Conservation (phyloP, 2,329 filamentous ascomycete genomes). For the Berkeleyomyces rouxiae region DNA sequence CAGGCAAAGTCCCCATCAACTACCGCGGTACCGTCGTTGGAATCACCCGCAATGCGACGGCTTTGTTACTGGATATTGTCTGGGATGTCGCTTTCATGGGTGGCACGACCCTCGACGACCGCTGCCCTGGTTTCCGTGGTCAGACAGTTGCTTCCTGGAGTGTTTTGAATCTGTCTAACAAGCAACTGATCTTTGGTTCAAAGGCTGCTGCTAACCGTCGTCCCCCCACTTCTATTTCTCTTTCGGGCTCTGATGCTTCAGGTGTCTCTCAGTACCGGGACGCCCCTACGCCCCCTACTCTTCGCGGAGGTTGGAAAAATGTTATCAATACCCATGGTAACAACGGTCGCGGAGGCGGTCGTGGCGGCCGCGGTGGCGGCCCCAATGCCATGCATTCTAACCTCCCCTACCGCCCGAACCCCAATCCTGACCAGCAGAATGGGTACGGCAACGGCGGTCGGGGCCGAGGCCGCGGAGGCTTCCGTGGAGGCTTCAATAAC, state of each 20-base stretch:
- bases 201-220: slow-evolving; percentile 28
- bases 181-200: slow-evolving; percentile 59
- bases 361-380: slow-evolving; percentile 17
- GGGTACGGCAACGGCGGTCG: slow-evolving; percentile 16
- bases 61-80: slow-evolving; percentile 72
- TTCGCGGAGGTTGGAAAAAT: slow-evolving; percentile 38
- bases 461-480: slow-evolving; percentile 19
- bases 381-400: slow-evolving; percentile 4
- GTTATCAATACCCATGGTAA: slow-evolving; percentile 3
- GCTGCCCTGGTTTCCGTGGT: slow-evolving; percentile 84
- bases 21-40: slow-evolving; percentile 88
- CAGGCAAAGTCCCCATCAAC: slow-evolving; percentile 87
- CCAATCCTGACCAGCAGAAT: slow-evolving; percentile 10
- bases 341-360: slow-evolving; percentile 14
- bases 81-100: slow-evolving; percentile 97
- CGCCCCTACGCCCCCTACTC: slow-evolving; percentile 35
- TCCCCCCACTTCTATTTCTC: background rate
- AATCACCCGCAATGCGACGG: slow-evolving; percentile 72
- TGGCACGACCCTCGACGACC: slow-evolving; percentile 75
- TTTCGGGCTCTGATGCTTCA: slow-evolving; percentile 31
- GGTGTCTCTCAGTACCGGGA: slow-evolving; percentile 47
- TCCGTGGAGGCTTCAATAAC: slow-evolving; percentile 12
- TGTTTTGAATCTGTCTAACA: slow-evolving; percentile 72
- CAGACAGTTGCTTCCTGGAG: slow-evolving; percentile 80
- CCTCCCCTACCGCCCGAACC: slow-evolving; percentile 13